phyloP scores from a whole-genome alignment of 2,329 filamentous ascomycete species.

The Talaromyces sp. region DNA sequence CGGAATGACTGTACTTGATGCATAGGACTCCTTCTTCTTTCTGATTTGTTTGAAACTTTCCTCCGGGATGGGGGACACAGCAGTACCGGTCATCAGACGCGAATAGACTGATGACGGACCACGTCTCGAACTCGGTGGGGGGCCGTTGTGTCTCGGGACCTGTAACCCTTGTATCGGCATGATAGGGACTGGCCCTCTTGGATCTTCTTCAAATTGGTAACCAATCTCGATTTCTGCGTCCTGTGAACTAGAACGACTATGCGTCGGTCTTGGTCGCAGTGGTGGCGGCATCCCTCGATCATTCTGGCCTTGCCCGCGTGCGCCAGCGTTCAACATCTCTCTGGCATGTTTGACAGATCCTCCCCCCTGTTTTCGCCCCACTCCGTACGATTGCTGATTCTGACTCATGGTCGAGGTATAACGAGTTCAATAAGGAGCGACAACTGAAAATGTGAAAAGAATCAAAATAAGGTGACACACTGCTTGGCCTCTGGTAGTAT shows the following conservation, averaged over 20 bases:
- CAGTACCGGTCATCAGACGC: constrained; percentile 54
- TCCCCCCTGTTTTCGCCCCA: constrained; percentile 1
- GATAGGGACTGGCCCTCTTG: constrained; percentile 12
- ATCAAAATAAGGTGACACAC: not conserved
- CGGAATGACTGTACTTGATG: constrained; percentile 69
- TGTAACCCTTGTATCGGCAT: constrained; percentile 16
- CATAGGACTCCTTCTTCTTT: constrained; percentile 59
- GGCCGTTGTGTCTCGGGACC: constrained; percentile 24
- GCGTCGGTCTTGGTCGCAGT: constrained; percentile 34
- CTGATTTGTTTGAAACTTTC: constrained; percentile 54
- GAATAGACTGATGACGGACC: constrained; percentile 49
- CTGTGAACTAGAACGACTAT: constrained; percentile 2
- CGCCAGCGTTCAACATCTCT: constrained; percentile 16
- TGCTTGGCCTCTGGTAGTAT: not conserved
- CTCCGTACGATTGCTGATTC: constrained; percentile 5
- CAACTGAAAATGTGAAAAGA: not conserved
- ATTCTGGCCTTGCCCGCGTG: not conserved
- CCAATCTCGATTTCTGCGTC: constrained; percentile 15
- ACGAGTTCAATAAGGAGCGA: not conserved
- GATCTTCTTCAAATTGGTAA: constrained; percentile 14
- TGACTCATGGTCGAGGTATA: constrained; percentile 13
- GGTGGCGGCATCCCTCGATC: constrained; percentile 38
- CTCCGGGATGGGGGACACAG: constrained; percentile 72
- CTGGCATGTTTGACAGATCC: constrained; percentile 16
- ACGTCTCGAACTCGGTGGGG: constrained; percentile 29